Conservation (phyloP, 495 filamentous ascomycete species). For the Hyphodiscus hymeniophilus region DNA sequence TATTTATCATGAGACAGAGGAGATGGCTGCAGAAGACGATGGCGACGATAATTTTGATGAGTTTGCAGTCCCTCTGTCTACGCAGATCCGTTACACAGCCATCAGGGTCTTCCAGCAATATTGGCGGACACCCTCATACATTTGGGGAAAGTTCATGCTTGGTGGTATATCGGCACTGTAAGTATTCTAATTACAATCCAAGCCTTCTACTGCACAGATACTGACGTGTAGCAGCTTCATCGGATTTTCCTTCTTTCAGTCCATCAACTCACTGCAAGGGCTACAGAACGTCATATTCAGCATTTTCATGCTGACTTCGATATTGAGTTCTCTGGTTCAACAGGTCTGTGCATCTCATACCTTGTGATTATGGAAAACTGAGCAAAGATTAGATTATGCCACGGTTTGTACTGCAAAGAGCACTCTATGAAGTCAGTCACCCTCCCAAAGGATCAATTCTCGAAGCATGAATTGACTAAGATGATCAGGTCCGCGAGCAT, state of each 20-base stretch:
- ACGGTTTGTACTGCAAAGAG: constrained; percentile 54
- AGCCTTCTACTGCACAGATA: too few species aligned
- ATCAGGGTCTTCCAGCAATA: constrained; percentile 47
- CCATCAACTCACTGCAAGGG: constrained; percentile 53
- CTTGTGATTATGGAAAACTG: too few species aligned
- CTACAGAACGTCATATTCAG: constrained; percentile 56
- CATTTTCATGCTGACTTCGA: constrained; percentile 50
- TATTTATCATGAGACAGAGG: constrained; percentile 52
- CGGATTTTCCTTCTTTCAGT: constrained; percentile 59
- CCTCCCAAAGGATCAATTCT: too few species aligned
- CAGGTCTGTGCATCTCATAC: constrained; percentile 4
- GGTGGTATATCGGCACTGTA: constrained; percentile 54
- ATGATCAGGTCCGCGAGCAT: constrained; percentile 39
- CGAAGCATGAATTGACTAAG: too few species aligned
- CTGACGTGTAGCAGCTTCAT: constrained; percentile 29
- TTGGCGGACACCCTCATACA: constrained; percentile 53
- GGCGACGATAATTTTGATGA: constrained; percentile 23
- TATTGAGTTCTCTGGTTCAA: constrained; percentile 29
- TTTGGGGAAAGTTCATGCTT: constrained; percentile 48
- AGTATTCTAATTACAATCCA: too few species aligned
- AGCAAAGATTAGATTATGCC: constrained; percentile 39
- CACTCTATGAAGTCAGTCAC: constrained; percentile 51
- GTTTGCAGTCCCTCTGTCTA: constrained; percentile 46
- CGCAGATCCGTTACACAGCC: constrained; percentile 40
- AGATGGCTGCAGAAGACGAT: constrained; percentile 45